Percentiles rank a stretch among this genome's conserved stretches.
phyloP scores from a whole-genome alignment of 805 yeast species.

The Pichia eremophila region DNA sequence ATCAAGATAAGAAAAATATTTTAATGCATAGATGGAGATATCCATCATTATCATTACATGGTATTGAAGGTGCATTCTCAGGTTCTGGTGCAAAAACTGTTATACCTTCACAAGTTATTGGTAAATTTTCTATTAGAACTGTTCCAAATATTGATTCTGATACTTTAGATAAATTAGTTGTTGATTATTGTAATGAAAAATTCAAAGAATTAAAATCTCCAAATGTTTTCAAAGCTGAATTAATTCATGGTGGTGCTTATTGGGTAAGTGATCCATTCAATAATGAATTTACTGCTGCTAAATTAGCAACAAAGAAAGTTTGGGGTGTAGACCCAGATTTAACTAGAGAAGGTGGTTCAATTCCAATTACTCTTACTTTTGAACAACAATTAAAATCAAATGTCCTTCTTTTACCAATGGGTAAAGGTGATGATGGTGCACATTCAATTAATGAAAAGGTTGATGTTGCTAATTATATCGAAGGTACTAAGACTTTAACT shows the following conservation, averaged over 20 bases:
- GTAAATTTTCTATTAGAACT: conserved; percentile 94
- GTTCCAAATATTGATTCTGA: conserved; percentile 86
- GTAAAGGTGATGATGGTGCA: conserved; percentile 99
- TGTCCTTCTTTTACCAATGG: conserved; percentile 90
- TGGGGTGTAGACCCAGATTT: conserved; percentile 94
- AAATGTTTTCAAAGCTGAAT: conserved; percentile 61
- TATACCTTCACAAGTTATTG: conserved; percentile 87
- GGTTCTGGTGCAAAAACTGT: conserved; percentile 97
- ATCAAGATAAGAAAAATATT: conserved; percentile 70
- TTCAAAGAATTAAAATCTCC: conserved; percentile 68
- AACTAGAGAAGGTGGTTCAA: conserved; percentile 98
- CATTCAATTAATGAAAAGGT: conserved; percentile 96
- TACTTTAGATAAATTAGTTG: conserved; percentile 70
- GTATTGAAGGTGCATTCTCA: conserved; percentile 94
- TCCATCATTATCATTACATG: conserved; percentile 93
- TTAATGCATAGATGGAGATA: conserved; percentile 98
- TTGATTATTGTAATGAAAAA: conserved; percentile 54
- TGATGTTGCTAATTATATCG: conserved; percentile 78
- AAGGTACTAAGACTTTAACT: conserved; percentile 87
- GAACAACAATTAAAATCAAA: conserved; percentile 79
- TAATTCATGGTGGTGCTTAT: conserved; percentile 91
- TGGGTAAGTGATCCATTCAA: conserved; percentile 95
- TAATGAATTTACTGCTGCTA: conserved; percentile 87
- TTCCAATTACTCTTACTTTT: conserved; percentile 92
- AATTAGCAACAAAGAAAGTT: conserved; percentile 86